Evolutionary conservation across 2,329 filamentous ascomycete genomes (phyloP).

Genomic region (Microcyclosporella mali): DNA sequence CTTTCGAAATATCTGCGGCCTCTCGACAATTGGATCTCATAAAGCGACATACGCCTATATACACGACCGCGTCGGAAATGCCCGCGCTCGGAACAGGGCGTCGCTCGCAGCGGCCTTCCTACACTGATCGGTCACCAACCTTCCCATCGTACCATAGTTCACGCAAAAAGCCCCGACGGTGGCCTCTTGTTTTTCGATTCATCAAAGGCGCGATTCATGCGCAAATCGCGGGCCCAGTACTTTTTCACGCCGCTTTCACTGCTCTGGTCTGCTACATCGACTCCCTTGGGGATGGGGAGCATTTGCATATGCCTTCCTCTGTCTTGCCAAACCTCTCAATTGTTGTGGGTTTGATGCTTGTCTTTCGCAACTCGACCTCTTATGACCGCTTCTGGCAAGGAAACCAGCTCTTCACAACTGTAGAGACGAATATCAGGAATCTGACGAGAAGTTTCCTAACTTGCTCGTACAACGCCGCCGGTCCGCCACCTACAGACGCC

Average conservation of each 20-base stretch:
- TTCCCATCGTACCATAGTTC: constrained; percentile 42
- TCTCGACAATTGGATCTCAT: not conserved
- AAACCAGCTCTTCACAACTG: constrained; percentile 46
- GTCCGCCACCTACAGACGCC: constrained; percentile 29
- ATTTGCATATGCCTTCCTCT: constrained; percentile 51
- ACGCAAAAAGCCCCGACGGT: constrained; percentile 47
- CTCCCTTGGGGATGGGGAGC: constrained; percentile 29
- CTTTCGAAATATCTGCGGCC: too few relatives aligned
- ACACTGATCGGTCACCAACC: constrained; percentile 27
- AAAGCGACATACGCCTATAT: not conserved
- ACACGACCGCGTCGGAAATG: not conserved
- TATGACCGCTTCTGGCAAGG: constrained; percentile 59
- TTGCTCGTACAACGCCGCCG: constrained; percentile 33
- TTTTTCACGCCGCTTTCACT: constrained; percentile 53
- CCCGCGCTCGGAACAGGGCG: constrained; percentile 1
- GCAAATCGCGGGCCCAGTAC: constrained; percentile 52
- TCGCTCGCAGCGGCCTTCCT: constrained; percentile 4
- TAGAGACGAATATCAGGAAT: constrained; percentile 55
- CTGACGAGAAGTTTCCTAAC: constrained; percentile 52
- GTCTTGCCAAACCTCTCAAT: constrained; percentile 60
- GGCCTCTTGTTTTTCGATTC: constrained; percentile 59
- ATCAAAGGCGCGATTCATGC: constrained; percentile 58
- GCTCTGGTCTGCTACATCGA: constrained; percentile 55
- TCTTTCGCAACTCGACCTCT: constrained; percentile 59
- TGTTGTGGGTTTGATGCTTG: constrained; percentile 61